Evolutionary conservation across 2,329 filamentous ascomycete species (phyloP), one percentile per base, ranked within the genome.

Genomic region (Colletotrichum costaricense): DNA sequence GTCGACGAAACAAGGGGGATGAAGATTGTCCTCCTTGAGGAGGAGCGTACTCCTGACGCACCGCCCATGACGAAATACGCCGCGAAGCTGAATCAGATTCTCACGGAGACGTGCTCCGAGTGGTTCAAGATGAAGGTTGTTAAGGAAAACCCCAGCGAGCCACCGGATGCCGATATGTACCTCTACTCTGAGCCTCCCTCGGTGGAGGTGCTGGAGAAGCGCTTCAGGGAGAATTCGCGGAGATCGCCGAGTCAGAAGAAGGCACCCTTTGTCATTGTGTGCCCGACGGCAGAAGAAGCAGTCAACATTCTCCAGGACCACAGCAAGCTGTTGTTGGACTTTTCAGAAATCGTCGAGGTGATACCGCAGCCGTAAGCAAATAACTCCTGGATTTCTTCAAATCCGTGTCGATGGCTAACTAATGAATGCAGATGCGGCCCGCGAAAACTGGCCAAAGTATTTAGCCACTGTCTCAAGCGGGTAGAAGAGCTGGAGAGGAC

Each of bases 121-220:
- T 84, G 82, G 81, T 83, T 84, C 49, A 78, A 77, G 1, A 81
- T 84, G 78, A 76, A 79, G 4, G 76, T 82, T 2, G 66, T 74
- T 0, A 76, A 73, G 9, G 76, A 73, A 77, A 26, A 16, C 57
- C 2, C 71, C 67, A 1, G 22, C 33, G 49, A 69, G n/a, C 49
- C 63, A 0, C 46, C 58, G 8, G 28, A 77, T 1, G 69, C 79
- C 9, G 77, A 80, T 19, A 62, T 82, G 16, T 77, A 75, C 19
- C 19, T 81, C 1, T 81, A 77, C 57, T 79, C 76, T 16, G 79
- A 79, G 5, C 78, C 79, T 0, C 80, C 79, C 0, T 76, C 80
- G 0, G 57, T 77, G 1, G 72, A 77, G 7, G 33, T 68, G 0
- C 54, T 81, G 1, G 74, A 78, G 22, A 67, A 75, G 28, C 78